Evolutionary conservation across 2,329 filamentous ascomycete genomes (phyloP), one percentile per base, ranked within the genome.

Genomic region (Paecilomyces dactylethromorphus): DNA sequence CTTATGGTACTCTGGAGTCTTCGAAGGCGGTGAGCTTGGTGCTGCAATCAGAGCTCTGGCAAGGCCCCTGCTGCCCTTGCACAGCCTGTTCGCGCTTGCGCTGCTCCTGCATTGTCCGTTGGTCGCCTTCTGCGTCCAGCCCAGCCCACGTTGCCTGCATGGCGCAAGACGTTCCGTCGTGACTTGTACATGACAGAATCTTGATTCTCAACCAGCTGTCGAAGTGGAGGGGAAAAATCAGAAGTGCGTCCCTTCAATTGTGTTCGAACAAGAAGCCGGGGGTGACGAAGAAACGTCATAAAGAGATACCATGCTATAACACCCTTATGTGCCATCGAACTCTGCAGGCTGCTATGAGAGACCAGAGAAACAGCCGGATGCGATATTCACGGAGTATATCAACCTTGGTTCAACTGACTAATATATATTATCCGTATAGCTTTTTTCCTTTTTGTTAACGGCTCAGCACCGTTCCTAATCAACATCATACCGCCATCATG

Each of bases 401-500:
- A 18, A 18, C 39, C 39, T 18, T 45, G 6, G 39, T 21, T 45
- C 39, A 45, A 45, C 15, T 21, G 39, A 45, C 39, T 21, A 45
- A 45, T 45, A 18, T 45, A 45, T 45, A 45, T 18, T 15, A n/a
- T 39, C n/a, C 7, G 11, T 18, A 45, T n/a, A n/a, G 39, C 15
- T 45, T 50, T 49, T 45, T 33, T n/a, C n/a, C 32, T 33, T 32
- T 32, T 18, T 15, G 6, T 45, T 45, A 8, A 45, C 39, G 39
- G 39, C 15, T 18, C 15, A 45, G n/a, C 52, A 51, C 52, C 18
- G 29, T 35, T 45, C 54, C n/a, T 45, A 45, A 45, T 45, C 39
- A 3, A 45, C 39, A n/a, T 21, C 39, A 54, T 55, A 65, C 59
- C 60, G 62, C 59, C 65, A 68, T 60, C 63, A 78, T 78, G 75